Evolutionary conservation across 108 stramenopile genomes (phyloP).

Genomic region (Nitzschia sp.): DNA sequence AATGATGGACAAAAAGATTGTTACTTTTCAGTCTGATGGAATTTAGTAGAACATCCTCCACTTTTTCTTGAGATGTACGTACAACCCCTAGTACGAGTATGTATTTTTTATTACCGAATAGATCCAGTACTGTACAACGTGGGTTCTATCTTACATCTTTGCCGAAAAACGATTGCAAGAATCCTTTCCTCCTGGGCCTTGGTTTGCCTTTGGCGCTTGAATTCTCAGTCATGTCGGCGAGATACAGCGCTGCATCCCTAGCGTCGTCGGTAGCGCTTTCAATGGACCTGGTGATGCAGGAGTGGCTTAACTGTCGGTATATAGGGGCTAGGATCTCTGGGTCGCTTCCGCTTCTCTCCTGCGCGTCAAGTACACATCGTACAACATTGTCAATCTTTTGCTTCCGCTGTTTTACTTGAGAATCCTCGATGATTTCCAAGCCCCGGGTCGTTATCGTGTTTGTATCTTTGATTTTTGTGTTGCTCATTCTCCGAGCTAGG

Average conservation of each 20-base stretch:
- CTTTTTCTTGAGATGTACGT: no score
- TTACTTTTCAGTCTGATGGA: slow-evolving; percentile 52
- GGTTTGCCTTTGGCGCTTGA: background rate
- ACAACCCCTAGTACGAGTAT: no score
- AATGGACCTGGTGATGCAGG: slow-evolving; percentile 1
- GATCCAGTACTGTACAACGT: no score
- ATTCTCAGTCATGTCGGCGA: background rate
- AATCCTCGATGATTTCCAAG: slow-evolving; percentile 14
- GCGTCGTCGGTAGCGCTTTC: slow-evolving; percentile 7
- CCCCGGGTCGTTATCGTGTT: slow-evolving; percentile 2
- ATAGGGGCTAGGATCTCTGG: slow-evolving; percentile 4
- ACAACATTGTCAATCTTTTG: background rate
- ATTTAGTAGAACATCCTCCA: no score
- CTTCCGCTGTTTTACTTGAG: background rate
- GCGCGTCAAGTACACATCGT: background rate
- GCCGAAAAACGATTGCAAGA: background rate
- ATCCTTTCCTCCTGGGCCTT: background rate
- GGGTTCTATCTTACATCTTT: no score
- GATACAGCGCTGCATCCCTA: slow-evolving; percentile 5
- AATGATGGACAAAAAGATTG: slow-evolving; percentile 47
- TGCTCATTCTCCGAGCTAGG: background rate
- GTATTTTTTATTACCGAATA: no score
- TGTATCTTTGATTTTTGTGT: background rate
- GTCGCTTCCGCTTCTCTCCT: background rate
- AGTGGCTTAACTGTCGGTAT: background rate